These are phyloP conservation scores for Fusarium kyushuense DNA, from an alignment of 2,329 filamentous ascomycete genomes.

Conservation along the genomic window DNA sequence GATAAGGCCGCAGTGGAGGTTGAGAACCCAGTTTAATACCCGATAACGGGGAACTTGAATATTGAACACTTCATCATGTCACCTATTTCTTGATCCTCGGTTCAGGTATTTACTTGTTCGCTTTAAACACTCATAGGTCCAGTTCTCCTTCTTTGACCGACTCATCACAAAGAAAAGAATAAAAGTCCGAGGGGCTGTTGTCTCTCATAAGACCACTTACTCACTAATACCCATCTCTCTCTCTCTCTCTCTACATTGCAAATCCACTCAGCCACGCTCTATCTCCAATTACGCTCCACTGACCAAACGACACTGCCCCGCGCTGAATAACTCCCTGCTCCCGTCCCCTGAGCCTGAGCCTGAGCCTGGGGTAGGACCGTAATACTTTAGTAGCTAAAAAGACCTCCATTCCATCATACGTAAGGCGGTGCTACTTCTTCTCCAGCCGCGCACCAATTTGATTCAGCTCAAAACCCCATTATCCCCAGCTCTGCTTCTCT, in stretches of 20 bases:
- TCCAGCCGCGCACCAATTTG: conserved; percentile 37
- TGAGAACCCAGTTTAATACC: conserved; percentile 18
- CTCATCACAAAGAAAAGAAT: not conserved
- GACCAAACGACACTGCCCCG: conserved; percentile 41
- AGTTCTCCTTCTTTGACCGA: not conserved
- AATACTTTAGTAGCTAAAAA: not conserved
- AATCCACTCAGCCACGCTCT: conserved; percentile 37
- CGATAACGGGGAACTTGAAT: conserved; percentile 19
- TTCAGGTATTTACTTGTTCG: not conserved
- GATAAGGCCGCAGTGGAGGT: conserved; percentile 21
- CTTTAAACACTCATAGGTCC: not conserved
- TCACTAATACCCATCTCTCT: not conserved
- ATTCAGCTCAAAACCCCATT: conserved; percentile 35
- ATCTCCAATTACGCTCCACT: conserved; percentile 31
- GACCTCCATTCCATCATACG: conserved; percentile 11
- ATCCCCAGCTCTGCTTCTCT: conserved; percentile 1
- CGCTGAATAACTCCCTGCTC: conserved; percentile 25
- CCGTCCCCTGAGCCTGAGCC: conserved; percentile 23
- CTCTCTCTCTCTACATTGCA: not conserved
- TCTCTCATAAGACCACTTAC: conserved; percentile 8
- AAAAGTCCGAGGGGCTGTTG: not conserved
- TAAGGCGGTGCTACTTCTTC: conserved; percentile 21
- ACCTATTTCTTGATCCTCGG: not conserved
- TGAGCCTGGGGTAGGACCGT: too few species aligned
- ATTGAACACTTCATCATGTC: conserved; percentile 10